phyloP scores from a whole-genome alignment of 2,329 filamentous ascomycete species.

The Aureobasidium uvarum region DNA sequence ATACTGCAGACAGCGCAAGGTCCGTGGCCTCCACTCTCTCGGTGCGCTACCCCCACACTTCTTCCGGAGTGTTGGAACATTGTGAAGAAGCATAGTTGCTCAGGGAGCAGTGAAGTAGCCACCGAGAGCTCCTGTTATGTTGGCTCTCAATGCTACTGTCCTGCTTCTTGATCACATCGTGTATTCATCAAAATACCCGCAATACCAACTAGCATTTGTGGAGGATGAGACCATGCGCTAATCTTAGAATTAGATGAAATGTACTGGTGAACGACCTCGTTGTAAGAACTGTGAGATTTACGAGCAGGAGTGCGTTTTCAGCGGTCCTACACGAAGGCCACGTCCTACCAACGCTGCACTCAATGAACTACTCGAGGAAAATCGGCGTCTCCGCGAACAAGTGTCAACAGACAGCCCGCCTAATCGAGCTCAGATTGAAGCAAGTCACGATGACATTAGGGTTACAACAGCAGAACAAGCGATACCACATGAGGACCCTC shows the following conservation, averaged over 20 bases:
- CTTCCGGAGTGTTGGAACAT: too few species aligned
- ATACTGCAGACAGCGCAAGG: conserved; percentile 28
- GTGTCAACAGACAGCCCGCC: not conserved
- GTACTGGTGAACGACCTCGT: conserved; percentile 47
- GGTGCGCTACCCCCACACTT: too few species aligned
- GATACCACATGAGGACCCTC: not conserved
- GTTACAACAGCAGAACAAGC: not conserved
- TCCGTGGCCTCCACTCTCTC: not conserved
- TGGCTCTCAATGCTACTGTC: too few species aligned
- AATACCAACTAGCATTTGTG: too few species aligned
- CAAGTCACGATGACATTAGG: too few species aligned
- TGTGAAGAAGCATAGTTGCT: too few species aligned
- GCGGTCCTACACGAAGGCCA: conserved; percentile 38
- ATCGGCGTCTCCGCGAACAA: conserved; percentile 29
- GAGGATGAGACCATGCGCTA: conserved; percentile 13
- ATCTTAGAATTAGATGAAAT: conserved; percentile 47
- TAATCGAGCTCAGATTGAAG: not conserved
- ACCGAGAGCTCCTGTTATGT: too few species aligned
- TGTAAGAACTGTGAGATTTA: conserved; percentile 51
- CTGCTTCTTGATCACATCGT: too few species aligned
- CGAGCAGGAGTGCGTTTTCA: conserved; percentile 47
- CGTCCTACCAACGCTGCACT: conserved; percentile 33
- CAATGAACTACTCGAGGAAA: conserved; percentile 28
- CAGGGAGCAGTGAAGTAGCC: too few species aligned
- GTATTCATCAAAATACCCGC: too few species aligned